phyloP scores from a whole-genome alignment of 495 filamentous ascomycete genomes.

The Penicillium soppii region DNA sequence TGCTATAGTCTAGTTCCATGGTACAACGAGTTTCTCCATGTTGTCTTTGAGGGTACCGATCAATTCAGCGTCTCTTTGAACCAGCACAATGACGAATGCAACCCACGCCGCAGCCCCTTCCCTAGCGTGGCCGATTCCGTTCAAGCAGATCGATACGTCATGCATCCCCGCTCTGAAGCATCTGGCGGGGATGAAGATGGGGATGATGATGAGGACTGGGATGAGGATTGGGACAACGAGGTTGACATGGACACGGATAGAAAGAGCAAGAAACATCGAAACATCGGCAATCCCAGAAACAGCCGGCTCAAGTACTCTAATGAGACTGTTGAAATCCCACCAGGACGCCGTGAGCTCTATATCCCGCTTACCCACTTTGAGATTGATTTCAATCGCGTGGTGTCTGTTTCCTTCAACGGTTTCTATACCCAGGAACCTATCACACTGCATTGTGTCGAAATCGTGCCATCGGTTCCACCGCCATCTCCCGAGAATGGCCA shows the following conservation, averaged over 20 bases:
- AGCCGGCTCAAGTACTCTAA: neutral
- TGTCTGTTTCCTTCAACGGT: conserved; percentile 68
- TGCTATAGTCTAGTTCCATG: conserved; percentile 63
- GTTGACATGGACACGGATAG: neutral
- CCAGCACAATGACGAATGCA: conserved; percentile 67
- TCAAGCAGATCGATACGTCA: conserved; percentile 62
- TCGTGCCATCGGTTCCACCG: conserved; percentile 48
- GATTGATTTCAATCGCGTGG: conserved; percentile 56
- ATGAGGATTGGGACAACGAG: conserved; percentile 1
- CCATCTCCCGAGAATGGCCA: conserved; percentile 34
- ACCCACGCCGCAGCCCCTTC: conserved; percentile 58
- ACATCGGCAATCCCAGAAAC: neutral
- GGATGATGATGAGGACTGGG: neutral
- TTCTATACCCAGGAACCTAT: conserved; percentile 57
- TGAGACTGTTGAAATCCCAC: neutral
- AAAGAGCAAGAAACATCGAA: conserved; percentile 18
- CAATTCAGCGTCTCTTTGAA: conserved; percentile 69
- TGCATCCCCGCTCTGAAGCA: conserved; percentile 7
- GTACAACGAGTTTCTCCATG: conserved; percentile 60
- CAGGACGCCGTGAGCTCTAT: conserved; percentile 55
- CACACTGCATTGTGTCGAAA: conserved; percentile 62
- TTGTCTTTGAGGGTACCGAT: conserved; percentile 65
- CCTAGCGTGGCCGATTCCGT: conserved; percentile 74
- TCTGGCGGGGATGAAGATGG: neutral
- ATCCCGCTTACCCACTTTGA: conserved; percentile 74